Base-by-base conservation (phyloP, 2,329 filamentous ascomycete species). In the Trichoderma asperellum region DNA sequence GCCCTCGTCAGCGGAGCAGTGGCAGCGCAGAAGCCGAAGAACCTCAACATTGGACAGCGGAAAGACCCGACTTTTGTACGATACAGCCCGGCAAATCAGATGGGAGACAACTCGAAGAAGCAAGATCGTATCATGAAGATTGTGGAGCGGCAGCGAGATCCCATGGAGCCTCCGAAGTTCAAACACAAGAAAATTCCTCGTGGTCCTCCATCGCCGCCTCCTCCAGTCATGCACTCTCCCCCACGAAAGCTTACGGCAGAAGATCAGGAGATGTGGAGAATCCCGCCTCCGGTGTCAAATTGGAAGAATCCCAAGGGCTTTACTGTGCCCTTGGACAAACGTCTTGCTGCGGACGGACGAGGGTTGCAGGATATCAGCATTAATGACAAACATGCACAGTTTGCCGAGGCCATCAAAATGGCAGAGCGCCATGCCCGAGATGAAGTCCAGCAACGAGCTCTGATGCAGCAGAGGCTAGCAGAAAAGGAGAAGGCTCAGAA, bases 221-320 rank as follows among this genome's bases (percentile, higher is more conserved):
- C 96, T 18, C 96, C 96, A 2, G 89, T 99, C 60, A 93, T 99
- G 89, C 94, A 97, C 79, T 97, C 93, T 2, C 96, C 96, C 16
- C 94, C 96, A 0, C 86, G 96, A 71, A 99, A 98, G 77, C 86
- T 99, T 71, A 99, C 96, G 1, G 96, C 95, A 6, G 94, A 97
- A 79, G 96, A 99, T 75, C 95, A 98, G 80, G 96, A 98, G 79
- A 93, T 92, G 70, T 99, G 96, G 96, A 94, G 91, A 76, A 97
- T 89, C 52, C 87, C 85, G 0, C 94, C 95, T 2, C 92, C 95
- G 0, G 91, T 99, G 2, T 97, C 93, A 24, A 98, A 98, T 80
- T 99, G 96, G 96, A 99, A 99, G 87, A 99, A 99, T 79, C 93
- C 95, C 0, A 98, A 98, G 83, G 96, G 96, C 75, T 99, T 97